Percentiles rank a stretch among this genome's conserved stretches.
phyloP scores from a whole-genome alignment of 2,329 filamentous ascomycete species.

The Macrophomina phaseolina region DNA sequence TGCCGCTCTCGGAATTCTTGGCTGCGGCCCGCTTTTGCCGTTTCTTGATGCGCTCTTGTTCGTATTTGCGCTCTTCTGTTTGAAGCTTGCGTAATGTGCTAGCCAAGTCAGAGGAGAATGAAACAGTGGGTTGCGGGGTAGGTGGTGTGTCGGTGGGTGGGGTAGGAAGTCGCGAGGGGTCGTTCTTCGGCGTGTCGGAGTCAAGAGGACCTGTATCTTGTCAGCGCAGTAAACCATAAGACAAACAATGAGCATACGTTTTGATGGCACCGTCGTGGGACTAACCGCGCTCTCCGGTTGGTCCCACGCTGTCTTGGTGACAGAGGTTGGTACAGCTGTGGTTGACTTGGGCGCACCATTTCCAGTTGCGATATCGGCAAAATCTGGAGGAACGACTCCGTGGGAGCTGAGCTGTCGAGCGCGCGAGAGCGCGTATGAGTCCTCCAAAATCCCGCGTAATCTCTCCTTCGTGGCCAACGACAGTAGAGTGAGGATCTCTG shows the following conservation, averaged over 20 bases:
- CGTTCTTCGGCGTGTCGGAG: constrained; percentile 19
- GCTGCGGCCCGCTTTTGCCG: constrained; percentile 49
- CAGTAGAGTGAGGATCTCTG: constrained; percentile 81
- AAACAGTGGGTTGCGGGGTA: constrained; percentile 55
- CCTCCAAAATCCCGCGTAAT: constrained; percentile 75
- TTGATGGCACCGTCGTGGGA: constrained; percentile 61
- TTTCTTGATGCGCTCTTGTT: constrained; percentile 52
- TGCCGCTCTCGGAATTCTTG: constrained; percentile 30
- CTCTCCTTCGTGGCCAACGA: constrained; percentile 84
- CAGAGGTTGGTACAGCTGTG: constrained; percentile 45
- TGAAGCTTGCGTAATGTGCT: constrained; percentile 69
- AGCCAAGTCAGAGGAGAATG: constrained; percentile 66
- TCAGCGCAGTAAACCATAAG: constrained; percentile 34
- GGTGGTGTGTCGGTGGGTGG: constrained; percentile 55
- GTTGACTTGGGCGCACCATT: constrained; percentile 46
- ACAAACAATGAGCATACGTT: constrained; percentile 59
- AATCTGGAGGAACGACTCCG: constrained; percentile 77
- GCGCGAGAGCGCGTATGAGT: constrained; percentile 72
- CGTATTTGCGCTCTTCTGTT: constrained; percentile 18
- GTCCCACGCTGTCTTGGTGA: constrained; percentile 48
- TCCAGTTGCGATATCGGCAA: constrained; percentile 71
- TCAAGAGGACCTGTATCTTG: constrained; percentile 43
- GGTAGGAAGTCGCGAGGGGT: constrained; percentile 50
- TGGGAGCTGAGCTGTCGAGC: constrained; percentile 80
- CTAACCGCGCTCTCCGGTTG: constrained; percentile 58